Evolutionary conservation across 345 rosid genomes (phyloP), one percentile per base, ranked within the genome.

Genomic region (rapeseed (Brassica napus)): DNA sequence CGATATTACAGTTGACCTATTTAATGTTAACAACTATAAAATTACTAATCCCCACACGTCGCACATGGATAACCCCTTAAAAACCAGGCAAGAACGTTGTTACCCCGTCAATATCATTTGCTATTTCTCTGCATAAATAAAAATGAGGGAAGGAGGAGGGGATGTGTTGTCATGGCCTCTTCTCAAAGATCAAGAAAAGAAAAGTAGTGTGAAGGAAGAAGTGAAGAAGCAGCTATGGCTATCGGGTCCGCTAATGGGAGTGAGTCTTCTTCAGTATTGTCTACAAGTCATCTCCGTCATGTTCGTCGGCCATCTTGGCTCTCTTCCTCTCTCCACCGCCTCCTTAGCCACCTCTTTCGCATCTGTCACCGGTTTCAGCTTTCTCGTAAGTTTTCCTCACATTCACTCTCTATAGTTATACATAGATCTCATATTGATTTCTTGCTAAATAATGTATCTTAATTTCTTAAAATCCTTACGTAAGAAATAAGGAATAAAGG

Each of bases 291-390:
- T 78, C 66, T 77, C 84, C 7, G 80, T 86, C 18, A 85, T 87
- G 89, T 83, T 82, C 74, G 85, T 87, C 15, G 89, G 95, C 26
- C 95, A 90, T 79, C 88, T 88, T n/a, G 91, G 97, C 3, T 86
- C 90, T 79, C 60, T 90, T 52, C 52, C 89, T 26, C 89, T 88
- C 52, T 78, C 88, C 0, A 82, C 87, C 49, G 87, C 89, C 73
- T 80, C 86, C 16, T 73, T 86, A 39, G 86, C 91, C 57, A 84
- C 87, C 26, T 82, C 86, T 70, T 86, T 86, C 32, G 85, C 86
- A 71, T 67, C 78, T 5, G 86, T 86, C 31, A 82, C 89, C 3
- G 83, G 89, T 14, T 88, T 88, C 77, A 77, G 82, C 82, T 82
- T 88, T 58, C 65, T 86, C 79, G 88, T 86, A 7, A 42, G 83